Conservation (phyloP, 768 basidiomycete species). For the Mycena vitilis region DNA sequence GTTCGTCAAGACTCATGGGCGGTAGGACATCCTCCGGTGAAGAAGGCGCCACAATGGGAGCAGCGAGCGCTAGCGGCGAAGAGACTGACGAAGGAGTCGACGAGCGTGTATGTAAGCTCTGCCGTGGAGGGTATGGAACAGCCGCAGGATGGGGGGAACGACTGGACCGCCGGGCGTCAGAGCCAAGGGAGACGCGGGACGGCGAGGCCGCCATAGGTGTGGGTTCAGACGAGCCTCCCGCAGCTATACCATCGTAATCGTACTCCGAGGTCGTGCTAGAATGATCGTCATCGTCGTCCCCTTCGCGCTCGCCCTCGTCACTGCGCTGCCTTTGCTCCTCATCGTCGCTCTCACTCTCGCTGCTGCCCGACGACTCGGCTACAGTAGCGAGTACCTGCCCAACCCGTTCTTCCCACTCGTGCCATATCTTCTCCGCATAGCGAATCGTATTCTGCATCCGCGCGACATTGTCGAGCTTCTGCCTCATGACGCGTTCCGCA, state of each 20-base stretch:
- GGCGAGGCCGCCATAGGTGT: conserved; percentile 75
- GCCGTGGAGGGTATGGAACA: conserved; percentile 47
- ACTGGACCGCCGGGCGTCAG: conserved; percentile 45
- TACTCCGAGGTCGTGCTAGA: conserved; percentile 77
- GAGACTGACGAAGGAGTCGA: conserved; percentile 92
- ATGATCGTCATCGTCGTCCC: conserved; percentile 56
- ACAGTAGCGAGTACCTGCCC: conserved; percentile 70
- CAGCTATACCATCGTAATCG: conserved; percentile 58
- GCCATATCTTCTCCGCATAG: conserved; percentile 96
- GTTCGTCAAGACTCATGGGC: conserved; percentile 74
- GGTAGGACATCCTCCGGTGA: conserved; percentile 71
- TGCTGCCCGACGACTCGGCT: conserved; percentile 52
- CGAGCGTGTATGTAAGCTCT: conserved; percentile 77
- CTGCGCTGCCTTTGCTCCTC: conserved; percentile 57
- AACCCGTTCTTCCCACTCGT: conserved; percentile 95
- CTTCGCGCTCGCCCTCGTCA: conserved; percentile 43
- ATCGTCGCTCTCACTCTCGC: conserved; percentile 59
- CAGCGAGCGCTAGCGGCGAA: conserved; percentile 87
- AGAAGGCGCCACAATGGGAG: conserved; percentile 81
- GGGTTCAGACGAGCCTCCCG: conserved; percentile 61
- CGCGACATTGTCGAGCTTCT: conserved; percentile 95
- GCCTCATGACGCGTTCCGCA: conserved; percentile 88
- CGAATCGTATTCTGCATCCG: conserved; percentile 97
- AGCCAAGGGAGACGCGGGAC: conserved; percentile 43
- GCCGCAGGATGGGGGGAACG: conserved; percentile 37